These are phyloP conservation scores for Davidsoniella eucalypti DNA, from an alignment of 2,329 filamentous ascomycete genomes.

Conservation along the genomic window DNA sequence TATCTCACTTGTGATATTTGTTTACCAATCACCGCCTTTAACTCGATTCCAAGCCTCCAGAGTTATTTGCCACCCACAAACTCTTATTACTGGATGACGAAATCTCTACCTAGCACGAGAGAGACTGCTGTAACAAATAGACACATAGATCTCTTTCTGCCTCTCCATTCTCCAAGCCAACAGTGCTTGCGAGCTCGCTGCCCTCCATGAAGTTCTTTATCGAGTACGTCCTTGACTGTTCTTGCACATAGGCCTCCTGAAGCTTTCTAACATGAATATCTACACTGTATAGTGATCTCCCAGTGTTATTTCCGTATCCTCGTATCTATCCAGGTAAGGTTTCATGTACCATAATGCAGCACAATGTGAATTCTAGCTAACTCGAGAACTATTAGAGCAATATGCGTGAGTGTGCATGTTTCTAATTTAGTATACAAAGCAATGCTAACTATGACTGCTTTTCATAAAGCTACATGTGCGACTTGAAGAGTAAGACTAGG, in stretches of 20 bases:
- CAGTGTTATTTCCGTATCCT: conserved; percentile 41
- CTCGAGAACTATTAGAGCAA: conserved; percentile 26
- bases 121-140: no score
- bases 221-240: conserved; percentile 22
- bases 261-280: no score
- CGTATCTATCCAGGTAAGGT: conserved; percentile 38
- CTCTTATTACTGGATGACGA: no score
- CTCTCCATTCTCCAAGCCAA: no score
- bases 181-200: no score
- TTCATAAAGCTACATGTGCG: conserved; percentile 36
- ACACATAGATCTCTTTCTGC: no score
- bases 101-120: no score
- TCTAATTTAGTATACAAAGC: conserved; percentile 1
- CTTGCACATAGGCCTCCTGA: not conserved
- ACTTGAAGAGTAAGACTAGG: conserved; percentile 32
- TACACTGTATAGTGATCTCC: conserved; percentile 29
- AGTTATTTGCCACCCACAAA: no score
- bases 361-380: not conserved
- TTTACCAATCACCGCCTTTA: no score
- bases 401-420: conserved; percentile 27
- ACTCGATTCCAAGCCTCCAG: no score
- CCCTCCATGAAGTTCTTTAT: conserved; percentile 35
- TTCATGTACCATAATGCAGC: not conserved
- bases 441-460: not conserved
- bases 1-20: no score